Conservation (phyloP, 306 rosid species). For the Pterocarpus santalinus region DNA sequence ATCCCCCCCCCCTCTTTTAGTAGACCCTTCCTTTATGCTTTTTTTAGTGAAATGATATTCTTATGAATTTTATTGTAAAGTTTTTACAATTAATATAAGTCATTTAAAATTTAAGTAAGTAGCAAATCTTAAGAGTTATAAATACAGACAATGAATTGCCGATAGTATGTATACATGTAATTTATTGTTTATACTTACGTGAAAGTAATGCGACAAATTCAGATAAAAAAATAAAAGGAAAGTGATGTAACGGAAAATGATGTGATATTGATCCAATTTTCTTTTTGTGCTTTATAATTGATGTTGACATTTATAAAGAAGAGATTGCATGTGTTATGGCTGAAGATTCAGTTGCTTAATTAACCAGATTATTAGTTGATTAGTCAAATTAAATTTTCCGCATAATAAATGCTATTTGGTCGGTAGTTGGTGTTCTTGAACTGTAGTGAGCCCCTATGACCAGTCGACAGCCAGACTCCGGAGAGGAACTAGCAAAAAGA, state of each 20-base stretch:
- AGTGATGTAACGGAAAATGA: not conserved
- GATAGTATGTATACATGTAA: not conserved
- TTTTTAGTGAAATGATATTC: not conserved
- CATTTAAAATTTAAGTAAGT: not conserved
- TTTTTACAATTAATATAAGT: not conserved
- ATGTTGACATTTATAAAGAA: not conserved
- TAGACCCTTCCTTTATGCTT: too few relatives aligned
- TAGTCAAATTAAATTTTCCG: not conserved
- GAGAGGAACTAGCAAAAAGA: not conserved
- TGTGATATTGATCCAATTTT: not conserved
- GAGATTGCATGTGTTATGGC: not conserved
- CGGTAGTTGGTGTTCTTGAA: not conserved
- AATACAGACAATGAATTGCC: not conserved
- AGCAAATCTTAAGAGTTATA: not conserved
- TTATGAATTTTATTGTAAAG: not conserved
- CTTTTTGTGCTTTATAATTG: not conserved
- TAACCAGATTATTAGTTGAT: not conserved
- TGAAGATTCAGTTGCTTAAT: not conserved
- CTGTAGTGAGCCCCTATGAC: not conserved
- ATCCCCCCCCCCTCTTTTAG: too few relatives aligned
- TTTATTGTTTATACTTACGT: not conserved
- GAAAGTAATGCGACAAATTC: not conserved
- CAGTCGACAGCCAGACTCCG: not conserved
- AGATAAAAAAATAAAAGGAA: too few relatives aligned
- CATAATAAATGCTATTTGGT: not conserved